phyloP scores from a whole-genome alignment of 140 eudicot species.

The Bidens hawaiensis region DNA sequence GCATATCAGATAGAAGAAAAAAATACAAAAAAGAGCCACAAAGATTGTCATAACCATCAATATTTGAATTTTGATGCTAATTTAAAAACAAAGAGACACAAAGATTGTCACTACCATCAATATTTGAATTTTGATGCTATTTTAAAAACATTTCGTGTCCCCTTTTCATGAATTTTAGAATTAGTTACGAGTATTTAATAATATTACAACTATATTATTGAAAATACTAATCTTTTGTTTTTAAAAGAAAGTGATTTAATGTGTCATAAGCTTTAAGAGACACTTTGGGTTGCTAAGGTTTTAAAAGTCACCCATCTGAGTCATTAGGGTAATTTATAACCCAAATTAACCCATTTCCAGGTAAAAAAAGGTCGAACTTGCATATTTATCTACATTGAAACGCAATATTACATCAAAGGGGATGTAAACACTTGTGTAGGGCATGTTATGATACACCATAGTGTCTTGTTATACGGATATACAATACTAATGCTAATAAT shows the following conservation, averaged over 20 bases:
- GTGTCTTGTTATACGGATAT: slow-evolving; percentile 3
- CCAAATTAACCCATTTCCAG: slow-evolving; percentile 1
- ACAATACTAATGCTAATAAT: slow-evolving; percentile 16
- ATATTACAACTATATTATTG: neutral
- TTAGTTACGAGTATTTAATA: neutral
- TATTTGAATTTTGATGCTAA: neutral
- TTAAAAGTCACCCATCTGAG: neutral
- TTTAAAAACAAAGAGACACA: too few species aligned
- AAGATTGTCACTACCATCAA: too few species aligned
- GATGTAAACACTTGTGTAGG: slow-evolving; percentile 3
- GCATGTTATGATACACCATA: slow-evolving; percentile 6
- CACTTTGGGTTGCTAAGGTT: neutral
- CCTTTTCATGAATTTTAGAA: neutral
- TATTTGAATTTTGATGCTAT: too few species aligned
- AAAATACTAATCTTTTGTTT: neutral
- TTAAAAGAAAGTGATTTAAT: neutral
- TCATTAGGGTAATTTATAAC: neutral
- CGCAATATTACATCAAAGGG: slow-evolving; percentile 1
- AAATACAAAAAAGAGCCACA: neutral
- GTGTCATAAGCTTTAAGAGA: neutral
- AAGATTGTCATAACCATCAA: slow-evolving; percentile 8
- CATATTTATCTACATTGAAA: neutral
- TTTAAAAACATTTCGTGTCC: too few species aligned
- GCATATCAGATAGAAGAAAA: slow-evolving; percentile 14
- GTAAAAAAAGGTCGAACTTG: neutral